Conservation (phyloP, 495 filamentous ascomycete genomes). For the Penicillium steckii region DNA sequence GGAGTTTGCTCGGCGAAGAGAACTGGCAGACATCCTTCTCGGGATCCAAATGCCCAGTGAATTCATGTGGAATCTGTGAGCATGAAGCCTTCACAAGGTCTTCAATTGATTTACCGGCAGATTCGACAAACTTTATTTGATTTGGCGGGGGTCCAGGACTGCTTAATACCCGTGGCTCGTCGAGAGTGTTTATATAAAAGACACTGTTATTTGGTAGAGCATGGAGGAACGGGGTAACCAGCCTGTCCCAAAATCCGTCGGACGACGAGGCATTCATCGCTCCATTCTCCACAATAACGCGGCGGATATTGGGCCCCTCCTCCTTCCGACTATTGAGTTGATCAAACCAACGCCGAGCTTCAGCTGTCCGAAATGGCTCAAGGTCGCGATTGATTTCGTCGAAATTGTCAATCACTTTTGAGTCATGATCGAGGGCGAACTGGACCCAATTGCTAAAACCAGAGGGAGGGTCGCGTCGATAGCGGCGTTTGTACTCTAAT, state of each 20-base stretch:
- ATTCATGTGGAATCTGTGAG: neutral
- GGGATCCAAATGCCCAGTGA: neutral
- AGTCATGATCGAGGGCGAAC: constrained; percentile 54
- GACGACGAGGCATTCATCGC: neutral
- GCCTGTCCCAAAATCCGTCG: neutral
- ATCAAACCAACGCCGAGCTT: neutral
- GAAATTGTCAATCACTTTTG: constrained; percentile 61
- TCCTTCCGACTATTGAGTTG: neutral
- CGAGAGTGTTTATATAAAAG: constrained; percentile 3
- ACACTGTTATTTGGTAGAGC: neutral
- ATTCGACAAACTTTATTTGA: neutral
- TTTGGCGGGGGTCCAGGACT: neutral
- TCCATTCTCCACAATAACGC: neutral
- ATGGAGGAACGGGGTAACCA: neutral
- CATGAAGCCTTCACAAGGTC: neutral
- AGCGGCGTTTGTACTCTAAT: constrained; percentile 53
- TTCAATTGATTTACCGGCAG: neutral
- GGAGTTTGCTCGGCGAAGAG: neutral
- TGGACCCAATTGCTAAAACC: constrained; percentile 66
- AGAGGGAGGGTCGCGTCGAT: constrained; percentile 54
- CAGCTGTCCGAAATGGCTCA: neutral
- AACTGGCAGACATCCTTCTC: constrained; percentile 6
- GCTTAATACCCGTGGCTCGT: constrained; percentile 3
- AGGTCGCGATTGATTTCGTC: constrained; percentile 16
- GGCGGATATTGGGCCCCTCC: neutral